phyloP scores from a whole-genome alignment of 1,284 basidiomycete species.

The Apiotrichum laibachii region DNA sequence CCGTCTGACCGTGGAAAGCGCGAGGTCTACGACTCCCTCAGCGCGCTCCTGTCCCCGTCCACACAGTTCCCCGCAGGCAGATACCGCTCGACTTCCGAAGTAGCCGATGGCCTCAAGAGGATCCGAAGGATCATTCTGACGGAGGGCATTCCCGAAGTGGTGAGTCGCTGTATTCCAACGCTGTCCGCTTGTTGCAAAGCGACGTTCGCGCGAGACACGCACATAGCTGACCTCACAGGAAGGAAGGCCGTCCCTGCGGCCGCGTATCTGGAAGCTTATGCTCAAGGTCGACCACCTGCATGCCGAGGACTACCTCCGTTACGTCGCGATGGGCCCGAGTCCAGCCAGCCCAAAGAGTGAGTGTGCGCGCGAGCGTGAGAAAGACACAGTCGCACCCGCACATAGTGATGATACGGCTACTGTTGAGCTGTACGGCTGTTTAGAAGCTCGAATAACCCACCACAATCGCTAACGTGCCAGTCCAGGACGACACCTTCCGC shows the following conservation, averaged over 20 bases:
- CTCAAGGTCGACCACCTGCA: conserved; percentile 74
- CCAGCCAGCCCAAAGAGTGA: conserved; percentile 84
- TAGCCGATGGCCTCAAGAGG: conserved; percentile 70
- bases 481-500: conserved; percentile 61
- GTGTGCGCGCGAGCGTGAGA: conserved; percentile 36
- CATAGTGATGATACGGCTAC: no score
- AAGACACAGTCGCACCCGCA: not conserved
- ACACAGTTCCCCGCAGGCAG: conserved; percentile 52
- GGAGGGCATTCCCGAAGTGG: conserved; percentile 69
- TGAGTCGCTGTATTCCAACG: conserved; percentile 35
- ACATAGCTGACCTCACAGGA: conserved; percentile 14
- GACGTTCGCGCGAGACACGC: no score
- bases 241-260: conserved; percentile 39
- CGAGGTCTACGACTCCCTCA: conserved; percentile 31
- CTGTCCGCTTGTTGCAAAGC: conserved; percentile 40
- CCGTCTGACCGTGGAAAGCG: not conserved
- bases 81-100: conserved; percentile 61
- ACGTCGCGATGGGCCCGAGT: conserved; percentile 78
- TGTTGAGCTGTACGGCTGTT: no score
- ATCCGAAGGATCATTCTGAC: conserved; percentile 80
- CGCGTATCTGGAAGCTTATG: conserved; percentile 82
- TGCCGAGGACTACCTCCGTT: conserved; percentile 71
- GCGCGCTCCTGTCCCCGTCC: conserved; percentile 30
- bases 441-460: no score
- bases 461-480: conserved; percentile 30